A percentile compares a stretch with the other conserved stretches of the same genome.
phyloP scores from a whole-genome alignment of 1,284 basidiomycete genomes.

The Apiotrichum veenhuisii region DNA sequence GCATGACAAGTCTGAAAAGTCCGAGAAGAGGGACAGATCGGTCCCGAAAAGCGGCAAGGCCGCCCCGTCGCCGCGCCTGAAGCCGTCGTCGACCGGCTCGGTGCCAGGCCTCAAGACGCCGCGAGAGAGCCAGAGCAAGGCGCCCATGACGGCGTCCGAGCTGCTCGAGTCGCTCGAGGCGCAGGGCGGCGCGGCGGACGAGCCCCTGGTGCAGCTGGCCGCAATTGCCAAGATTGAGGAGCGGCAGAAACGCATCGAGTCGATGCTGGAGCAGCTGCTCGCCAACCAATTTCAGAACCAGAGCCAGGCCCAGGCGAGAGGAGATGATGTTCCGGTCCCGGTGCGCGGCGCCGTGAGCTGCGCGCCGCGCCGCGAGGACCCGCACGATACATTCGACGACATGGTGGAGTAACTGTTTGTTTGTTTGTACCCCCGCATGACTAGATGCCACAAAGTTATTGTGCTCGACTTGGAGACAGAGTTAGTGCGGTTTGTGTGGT shows the following conservation, averaged over 20 bases:
- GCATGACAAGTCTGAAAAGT: background rate
- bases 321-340: background rate
- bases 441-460: no score
- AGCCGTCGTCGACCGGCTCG: background rate
- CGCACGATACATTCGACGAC: slow-evolving; percentile 11
- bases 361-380: slow-evolving; percentile 1
- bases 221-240: slow-evolving; percentile 40
- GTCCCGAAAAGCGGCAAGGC: background rate
- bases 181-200: background rate
- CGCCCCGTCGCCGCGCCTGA: background rate
- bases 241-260: slow-evolving; percentile 43
- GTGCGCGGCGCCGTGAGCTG: background rate
- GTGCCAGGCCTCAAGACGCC: background rate
- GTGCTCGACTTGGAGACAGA: no score
- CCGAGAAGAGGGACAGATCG: background rate
- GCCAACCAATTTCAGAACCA: no score
- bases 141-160: slow-evolving; percentile 17
- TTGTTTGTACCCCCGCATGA: no score
- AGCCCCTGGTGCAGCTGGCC: slow-evolving; percentile 23
- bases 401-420: no score
- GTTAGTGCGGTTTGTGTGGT: no score
- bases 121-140: background rate
- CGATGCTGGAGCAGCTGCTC: slow-evolving; percentile 27
- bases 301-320: background rate
- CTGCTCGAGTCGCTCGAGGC: slow-evolving; percentile 17